Evolutionary conservation across 306 rosid species (phyloP).

Genomic region (Malus sylvestris): DNA sequence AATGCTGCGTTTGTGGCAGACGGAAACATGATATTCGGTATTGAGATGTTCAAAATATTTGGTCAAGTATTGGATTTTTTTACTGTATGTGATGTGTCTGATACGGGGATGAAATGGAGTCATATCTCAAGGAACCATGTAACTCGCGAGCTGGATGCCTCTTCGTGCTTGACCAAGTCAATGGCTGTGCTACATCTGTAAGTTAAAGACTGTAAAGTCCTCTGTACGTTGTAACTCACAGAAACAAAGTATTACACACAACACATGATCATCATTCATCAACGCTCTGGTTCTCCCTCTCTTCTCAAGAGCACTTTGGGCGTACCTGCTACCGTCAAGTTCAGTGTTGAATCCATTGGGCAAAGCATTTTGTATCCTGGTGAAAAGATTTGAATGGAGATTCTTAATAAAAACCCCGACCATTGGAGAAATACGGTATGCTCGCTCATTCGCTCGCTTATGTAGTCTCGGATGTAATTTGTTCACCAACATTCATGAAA

Average conservation of each 20-base stretch:
- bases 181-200: constrained; percentile 79
- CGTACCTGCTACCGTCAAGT: constrained; percentile 15
- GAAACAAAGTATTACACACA: background rate
- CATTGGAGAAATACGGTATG: constrained; percentile 15
- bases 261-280: background rate
- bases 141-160: constrained; percentile 87
- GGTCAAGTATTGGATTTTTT: constrained; percentile 93
- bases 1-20: constrained; percentile 76
- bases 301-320: background rate
- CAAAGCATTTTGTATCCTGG: constrained; percentile 28
- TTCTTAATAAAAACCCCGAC: constrained; percentile 7
- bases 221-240: background rate
- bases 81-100: constrained; percentile 75
- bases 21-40: constrained; percentile 75
- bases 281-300: background rate
- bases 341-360: constrained; percentile 28
- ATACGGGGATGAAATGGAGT: constrained; percentile 57
- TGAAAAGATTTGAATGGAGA: constrained; percentile 27
- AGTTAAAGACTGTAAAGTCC: constrained; percentile 19
- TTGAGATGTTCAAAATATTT: constrained; percentile 97
- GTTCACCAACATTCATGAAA: constrained; percentile 43
- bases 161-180: constrained; percentile 82
- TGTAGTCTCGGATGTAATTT: constrained; percentile 44
- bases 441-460: background rate
- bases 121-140: constrained; percentile 77